Evolutionary conservation across 345 rosid genomes (phyloP), one percentile per base, ranked within the genome.

Genomic region (Toxicodendron radicans): DNA sequence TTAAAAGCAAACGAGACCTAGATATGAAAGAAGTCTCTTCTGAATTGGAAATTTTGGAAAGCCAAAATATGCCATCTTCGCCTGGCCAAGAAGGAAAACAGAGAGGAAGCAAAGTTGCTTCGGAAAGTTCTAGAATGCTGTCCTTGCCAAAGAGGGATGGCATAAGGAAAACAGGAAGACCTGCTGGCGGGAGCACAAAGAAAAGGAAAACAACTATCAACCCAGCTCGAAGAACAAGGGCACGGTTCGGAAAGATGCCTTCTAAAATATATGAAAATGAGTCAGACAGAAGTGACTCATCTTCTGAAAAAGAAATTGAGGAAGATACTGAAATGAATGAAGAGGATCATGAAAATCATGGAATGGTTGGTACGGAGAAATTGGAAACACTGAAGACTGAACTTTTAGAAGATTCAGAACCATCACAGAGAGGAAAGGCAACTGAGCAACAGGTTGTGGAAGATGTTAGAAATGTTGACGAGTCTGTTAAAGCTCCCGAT

Each of bases 141-240:
- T 73, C 52, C 77, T 79, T 79, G 5, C 73, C 82, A 7, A 74
- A 71, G 58, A 66, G 48, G 70, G 85, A 68, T 66, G 70, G 53
- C 49, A 80, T 61, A 58, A 84, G 90, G 71, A 86, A 85, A 78
- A 86, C 89, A 79, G 90, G 95, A 71, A 78, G 85, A 72, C 85
- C 89, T 72, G 83, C 82, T 68, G 71, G 82, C 67, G 76, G 63
- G 58, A 77, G 70, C 80, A 70, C 73, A 54, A 89, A 85, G 72
- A 86, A 80, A 75, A 82, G 82, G 51, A 90, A 83, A 75, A 30
- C 27, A 6, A 75, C 66, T 69, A 62, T 64, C 69, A 75, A 66
- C 69, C 77, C 51, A 74, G 53, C 77, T 68, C 84, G 73, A 33
- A 85, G 87, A 75, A 74, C 79, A 70, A 87, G 77, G 73, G 71